Evolutionary conservation across 1,284 basidiomycete species (phyloP).

Genomic region (Cronartium quercuum): DNA sequence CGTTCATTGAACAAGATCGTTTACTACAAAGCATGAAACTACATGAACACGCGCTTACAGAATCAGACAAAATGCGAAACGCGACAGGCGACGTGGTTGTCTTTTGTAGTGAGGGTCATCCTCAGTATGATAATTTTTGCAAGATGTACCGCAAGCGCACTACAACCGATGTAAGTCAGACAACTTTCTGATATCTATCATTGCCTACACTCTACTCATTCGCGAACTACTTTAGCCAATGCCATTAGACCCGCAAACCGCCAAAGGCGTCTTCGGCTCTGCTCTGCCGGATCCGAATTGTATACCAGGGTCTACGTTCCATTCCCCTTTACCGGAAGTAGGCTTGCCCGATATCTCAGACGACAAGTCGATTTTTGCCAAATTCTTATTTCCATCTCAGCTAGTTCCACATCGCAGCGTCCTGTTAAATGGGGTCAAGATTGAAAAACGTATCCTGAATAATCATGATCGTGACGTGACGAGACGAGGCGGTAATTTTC

Average conservation of each 20-base stretch:
- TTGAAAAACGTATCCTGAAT: constrained; percentile 61
- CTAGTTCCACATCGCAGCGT: constrained; percentile 75
- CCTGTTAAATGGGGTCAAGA: constrained; percentile 68
- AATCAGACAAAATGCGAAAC: constrained; percentile 78
- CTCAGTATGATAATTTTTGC: constrained; percentile 77
- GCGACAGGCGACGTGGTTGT: constrained; percentile 76
- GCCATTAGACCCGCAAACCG: constrained; percentile 62
- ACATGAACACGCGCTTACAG: constrained; percentile 65
- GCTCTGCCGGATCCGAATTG: constrained; percentile 78
- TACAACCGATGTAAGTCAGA: constrained; percentile 62
- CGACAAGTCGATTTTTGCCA: constrained; percentile 77
- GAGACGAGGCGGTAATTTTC: constrained; percentile 50
- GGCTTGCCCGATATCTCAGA: constrained; percentile 67
- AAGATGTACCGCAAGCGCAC: constrained; percentile 83
- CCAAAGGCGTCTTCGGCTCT: constrained; percentile 71
- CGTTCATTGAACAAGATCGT: constrained; percentile 86
- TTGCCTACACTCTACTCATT: constrained; percentile 45
- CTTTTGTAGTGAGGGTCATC: constrained; percentile 77
- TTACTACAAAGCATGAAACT: constrained; percentile 74
- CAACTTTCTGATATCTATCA: constrained; percentile 53
- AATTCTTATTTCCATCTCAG: constrained; percentile 86
- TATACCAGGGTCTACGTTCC: constrained; percentile 83
- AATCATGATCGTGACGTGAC: constrained; percentile 67
- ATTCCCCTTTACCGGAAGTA: constrained; percentile 60
- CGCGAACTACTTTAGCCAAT: constrained; percentile 49